Evolutionary conservation across 768 basidiomycete species (phyloP), one percentile per base, ranked within the genome.

Genomic region (Fibroporia radiculosa): DNA sequence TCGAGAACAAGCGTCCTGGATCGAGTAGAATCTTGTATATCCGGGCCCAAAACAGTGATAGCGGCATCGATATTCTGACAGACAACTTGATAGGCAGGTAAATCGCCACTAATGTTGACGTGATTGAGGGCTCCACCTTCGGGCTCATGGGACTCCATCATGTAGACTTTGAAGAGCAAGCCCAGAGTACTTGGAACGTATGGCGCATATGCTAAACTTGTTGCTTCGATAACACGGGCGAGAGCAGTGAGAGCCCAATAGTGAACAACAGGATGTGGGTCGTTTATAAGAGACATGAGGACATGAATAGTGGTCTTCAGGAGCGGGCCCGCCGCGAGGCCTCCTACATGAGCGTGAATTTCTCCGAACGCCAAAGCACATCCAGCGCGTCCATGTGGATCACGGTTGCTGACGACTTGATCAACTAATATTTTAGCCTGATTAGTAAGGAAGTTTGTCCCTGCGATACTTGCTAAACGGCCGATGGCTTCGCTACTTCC

Each of bases 231-330:
- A 46, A 98, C 93, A 13, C 78, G 73, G 5, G 84, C 79, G 24
- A 99, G 70, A 1, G 96, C 87, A 38, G 77, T 81, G 49, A 97
- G 68, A 2, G 95, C 84, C 82, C 87, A 93, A 58, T 85, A 96
- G 62, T 98, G 95, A 5, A 97, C 96, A 25, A 92, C 75, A 0
- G 96, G 95, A 60, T 98, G 96, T 0, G 95, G 93, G 61, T 99
- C 96, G 49, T 88, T 93, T 62, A 85, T 82, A 16, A 99, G 76
- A 0, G 93, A 95, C 80, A 95, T 89, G 28, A 97, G 72, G 35
- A 98, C 82, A 58, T 96, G 93, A 49, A 95, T 87, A 0, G 93
- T 91, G 0, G 93, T 96, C 64, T 97, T 98, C 48, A 98, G 73
- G 13, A 97, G 73, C 0, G 96, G 90, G 0, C 91, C 91, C 6